Base-by-base conservation (phyloP, 2,329 filamentous ascomycete species). In the Ceratocystis papillata region DNA sequence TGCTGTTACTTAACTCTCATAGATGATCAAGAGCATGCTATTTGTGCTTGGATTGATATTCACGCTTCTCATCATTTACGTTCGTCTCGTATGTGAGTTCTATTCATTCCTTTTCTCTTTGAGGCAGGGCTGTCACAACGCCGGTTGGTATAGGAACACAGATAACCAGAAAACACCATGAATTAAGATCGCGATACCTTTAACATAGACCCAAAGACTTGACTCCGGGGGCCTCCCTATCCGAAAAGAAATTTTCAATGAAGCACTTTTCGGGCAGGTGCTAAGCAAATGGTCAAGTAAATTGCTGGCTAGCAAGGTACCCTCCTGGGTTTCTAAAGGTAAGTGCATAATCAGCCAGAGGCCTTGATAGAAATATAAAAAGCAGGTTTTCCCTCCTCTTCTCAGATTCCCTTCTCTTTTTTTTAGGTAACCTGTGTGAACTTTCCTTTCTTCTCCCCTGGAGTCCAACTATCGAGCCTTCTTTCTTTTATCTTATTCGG, bases 321-420 rank as follows among this genome's bases (percentile, higher is more conserved):
- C 33, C 22, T 59, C 28, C n/a, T 33, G 25, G n/a, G 6, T 59
- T 33, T 59, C 7, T 25, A 37, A 59, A 33, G 55, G 55, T 12
- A 59, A 33, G 55, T 25, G 28, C 55, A 59, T 30, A 59, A 59
- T 59, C 55, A 59, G 55, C 7, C 55, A 59, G 55, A 59, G 55
- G 55, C 28, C 22, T 25, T 59, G 12, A n/a, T 33, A 37, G 30
- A 17, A 59, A 30, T 59, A 59, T 59, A 59, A 59, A 59, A 59
- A 33, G 55, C 25, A 8, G 25, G 12, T 33, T 30, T 37, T 37
- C 28, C n/a, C 55, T 30, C 55, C 4, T 25, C 55, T 59, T 33
- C 30, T 28, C 28, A 33, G 2, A 10, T 12, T 53, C 25, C 20
- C n/a, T 30, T 59, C 17, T 59, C 17, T 59, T n/a, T 33, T 28